These are phyloP conservation scores for Mucor lusitanicus DNA, from an alignment of 371 early-diverging fungal genomes.

Conservation along the genomic window DNA sequence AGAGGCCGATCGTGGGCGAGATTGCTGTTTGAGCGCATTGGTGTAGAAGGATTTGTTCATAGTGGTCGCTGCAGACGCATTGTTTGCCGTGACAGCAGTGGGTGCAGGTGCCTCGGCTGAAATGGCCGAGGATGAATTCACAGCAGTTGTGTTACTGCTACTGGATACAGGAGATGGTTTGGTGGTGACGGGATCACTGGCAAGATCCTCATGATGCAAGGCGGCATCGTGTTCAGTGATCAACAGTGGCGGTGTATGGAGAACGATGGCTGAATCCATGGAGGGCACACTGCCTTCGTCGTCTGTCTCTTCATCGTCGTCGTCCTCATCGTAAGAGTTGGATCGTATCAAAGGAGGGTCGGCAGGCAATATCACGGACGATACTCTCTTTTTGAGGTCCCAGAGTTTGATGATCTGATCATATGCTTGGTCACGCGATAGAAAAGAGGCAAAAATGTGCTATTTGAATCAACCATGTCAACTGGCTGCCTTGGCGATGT, in stretches of 20 bases:
- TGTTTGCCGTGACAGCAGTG: background rate
- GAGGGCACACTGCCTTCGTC: constrained; percentile 8
- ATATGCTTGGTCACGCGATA: constrained; percentile 79
- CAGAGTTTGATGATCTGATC: constrained; percentile 72
- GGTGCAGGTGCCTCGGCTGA: background rate
- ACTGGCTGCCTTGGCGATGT: background rate
- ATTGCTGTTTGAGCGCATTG: constrained; percentile 2
- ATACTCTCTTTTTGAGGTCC: constrained; percentile 36
- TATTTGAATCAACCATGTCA: constrained; percentile 10
- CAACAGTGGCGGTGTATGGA: constrained; percentile 3
- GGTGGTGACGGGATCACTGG: background rate
- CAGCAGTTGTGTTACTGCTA: background rate
- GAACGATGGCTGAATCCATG: constrained; percentile 12
- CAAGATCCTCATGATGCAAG: background rate
- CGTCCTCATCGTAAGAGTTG: background rate
- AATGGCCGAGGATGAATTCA: background rate
- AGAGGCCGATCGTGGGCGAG: constrained; percentile 20
- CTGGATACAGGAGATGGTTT: background rate
- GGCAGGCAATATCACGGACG: constrained; percentile 9
- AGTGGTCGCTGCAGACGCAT: background rate
- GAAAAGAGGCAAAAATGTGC: constrained; percentile 81
- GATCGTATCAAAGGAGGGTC: background rate
- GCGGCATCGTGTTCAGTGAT: background rate
- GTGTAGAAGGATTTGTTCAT: background rate
- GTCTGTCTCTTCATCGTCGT: constrained; percentile 5